Evolutionary conservation across 495 filamentous ascomycete genomes (phyloP).

Genomic region (Aspergillus saccharolyticus): DNA sequence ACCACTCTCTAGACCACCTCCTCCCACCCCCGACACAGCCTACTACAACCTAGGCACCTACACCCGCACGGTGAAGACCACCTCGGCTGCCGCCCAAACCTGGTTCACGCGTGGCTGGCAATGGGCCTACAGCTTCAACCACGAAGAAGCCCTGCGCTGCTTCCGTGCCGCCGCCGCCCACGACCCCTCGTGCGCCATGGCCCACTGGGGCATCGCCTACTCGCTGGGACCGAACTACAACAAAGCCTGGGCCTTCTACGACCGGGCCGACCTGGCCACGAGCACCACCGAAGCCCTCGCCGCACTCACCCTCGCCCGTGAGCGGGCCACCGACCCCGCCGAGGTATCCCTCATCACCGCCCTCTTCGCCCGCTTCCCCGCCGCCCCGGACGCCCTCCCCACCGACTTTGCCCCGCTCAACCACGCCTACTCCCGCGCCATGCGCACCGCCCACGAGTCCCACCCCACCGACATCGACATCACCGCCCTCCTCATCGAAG

Average conservation of each 20-base stretch:
- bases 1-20: too few relatives aligned
- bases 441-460: conserved; percentile 46
- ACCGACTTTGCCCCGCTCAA: conserved; percentile 30
- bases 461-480: conserved; percentile 51
- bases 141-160: conserved; percentile 24
- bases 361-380: conserved; percentile 39
- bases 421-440: conserved; percentile 50
- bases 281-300: conserved; percentile 38
- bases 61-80: not conserved
- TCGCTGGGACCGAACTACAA: conserved; percentile 65
- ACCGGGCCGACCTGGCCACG: conserved; percentile 32
- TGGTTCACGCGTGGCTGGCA: conserved; percentile 36
- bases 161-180: conserved; percentile 9
- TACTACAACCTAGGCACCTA: conserved; percentile 9
- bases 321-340: not conserved
- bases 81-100: conserved; percentile 18
- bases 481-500: conserved; percentile 53
- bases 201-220: conserved; percentile 63
- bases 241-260: conserved; percentile 51
- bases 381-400: conserved; percentile 30
- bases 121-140: conserved; percentile 37
- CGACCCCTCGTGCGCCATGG: conserved; percentile 53
- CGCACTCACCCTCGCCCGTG: conserved; percentile 18
- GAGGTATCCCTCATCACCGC: not conserved
- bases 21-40: not conserved